A percentile compares a stretch with the other conserved stretches of the same genome.
Conservation (phyloP, 2,329 filamentous ascomycete genomes). For the Incumbomyces delicatus region DNA sequence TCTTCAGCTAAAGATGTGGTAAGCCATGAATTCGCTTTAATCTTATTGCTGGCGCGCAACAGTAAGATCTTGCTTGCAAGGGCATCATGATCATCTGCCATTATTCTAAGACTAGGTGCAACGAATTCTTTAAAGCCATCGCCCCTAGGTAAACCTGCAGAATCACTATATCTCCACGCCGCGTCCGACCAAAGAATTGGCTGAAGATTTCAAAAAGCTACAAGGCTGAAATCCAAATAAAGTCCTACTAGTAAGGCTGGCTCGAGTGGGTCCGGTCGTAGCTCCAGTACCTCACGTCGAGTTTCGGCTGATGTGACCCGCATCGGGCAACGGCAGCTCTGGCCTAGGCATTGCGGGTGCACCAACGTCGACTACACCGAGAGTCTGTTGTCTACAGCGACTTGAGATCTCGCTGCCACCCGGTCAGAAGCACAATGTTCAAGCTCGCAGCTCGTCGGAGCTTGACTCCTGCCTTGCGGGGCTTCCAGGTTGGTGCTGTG, state of each 20-base stretch:
- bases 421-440: constrained; percentile 15
- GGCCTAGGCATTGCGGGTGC: neutral
- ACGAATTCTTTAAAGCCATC: no score
- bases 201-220: neutral
- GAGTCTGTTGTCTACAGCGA: neutral
- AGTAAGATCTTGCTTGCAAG: constrained; percentile 5
- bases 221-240: neutral
- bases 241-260: neutral
- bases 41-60: neutral
- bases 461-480: constrained; percentile 18
- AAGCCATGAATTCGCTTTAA: constrained; percentile 5
- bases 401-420: neutral
- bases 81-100: constrained; percentile 3
- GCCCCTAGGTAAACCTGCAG: no score
- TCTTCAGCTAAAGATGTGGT: constrained; percentile 1
- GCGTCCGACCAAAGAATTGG: neutral
- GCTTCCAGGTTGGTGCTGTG: constrained; percentile 11
- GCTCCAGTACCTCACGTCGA: no score
- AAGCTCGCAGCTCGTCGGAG: constrained; percentile 18
- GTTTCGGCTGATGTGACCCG: neutral
- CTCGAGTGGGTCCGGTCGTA: neutral
- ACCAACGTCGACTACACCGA: neutral
- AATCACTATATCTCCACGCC: no score
- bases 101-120: neutral
- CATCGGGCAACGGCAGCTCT: neutral